A percentile compares a stretch with the other conserved stretches of the same genome.
Conservation (phyloP, 768 basidiomycete species). For the Coprinopsis strossmayeri region DNA sequence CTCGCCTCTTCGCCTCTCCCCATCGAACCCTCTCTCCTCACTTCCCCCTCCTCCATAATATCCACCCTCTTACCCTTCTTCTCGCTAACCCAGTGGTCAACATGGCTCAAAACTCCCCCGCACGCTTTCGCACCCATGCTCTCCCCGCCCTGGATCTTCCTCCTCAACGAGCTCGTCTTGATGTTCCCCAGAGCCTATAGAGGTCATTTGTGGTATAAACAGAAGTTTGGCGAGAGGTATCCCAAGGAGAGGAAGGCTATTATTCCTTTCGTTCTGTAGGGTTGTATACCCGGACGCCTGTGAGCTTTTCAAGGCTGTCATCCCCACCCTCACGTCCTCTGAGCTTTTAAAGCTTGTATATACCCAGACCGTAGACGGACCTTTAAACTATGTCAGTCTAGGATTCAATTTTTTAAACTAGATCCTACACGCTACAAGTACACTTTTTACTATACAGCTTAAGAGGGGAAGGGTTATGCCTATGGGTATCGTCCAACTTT, state of each 20-base stretch:
- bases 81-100: constrained; percentile 15
- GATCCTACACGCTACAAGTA: no score
- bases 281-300: no score
- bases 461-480: no score
- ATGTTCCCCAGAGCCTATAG: constrained; percentile 82
- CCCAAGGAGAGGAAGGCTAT: constrained; percentile 71
- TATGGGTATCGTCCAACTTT: no score
- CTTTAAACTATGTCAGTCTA: no score
- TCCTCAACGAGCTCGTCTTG: constrained; percentile 58
- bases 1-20: constrained; percentile 60
- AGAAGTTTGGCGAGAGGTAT: constrained; percentile 68
- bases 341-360: no score
- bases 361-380: no score
- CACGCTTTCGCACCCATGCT: constrained; percentile 34
- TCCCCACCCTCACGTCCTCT: no score
- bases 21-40: constrained; percentile 17
- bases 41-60: constrained; percentile 14
- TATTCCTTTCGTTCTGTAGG: constrained; percentile 74
- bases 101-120: constrained; percentile 19
- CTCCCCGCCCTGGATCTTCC: constrained; percentile 77
- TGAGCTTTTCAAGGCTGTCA: no score
- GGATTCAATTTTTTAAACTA: no score
- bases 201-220: constrained; percentile 83
- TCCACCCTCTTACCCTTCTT: constrained; percentile 8
- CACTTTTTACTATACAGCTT: no score